Evolutionary conservation across 805 yeast species (phyloP).

Genomic region (Candida rishiriensis): DNA sequence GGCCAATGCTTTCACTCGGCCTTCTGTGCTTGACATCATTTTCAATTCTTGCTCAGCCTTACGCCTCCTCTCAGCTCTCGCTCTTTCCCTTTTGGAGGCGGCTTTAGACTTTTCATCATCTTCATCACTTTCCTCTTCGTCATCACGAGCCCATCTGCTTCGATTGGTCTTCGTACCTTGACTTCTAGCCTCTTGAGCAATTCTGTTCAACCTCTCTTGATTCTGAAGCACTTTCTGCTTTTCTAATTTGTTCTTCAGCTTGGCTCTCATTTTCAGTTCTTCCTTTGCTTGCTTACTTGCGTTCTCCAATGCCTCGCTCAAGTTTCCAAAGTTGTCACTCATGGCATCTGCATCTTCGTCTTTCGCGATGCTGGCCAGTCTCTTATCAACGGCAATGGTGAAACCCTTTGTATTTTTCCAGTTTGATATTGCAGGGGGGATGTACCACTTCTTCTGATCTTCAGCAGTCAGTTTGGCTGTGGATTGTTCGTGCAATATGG

Average conservation of each 20-base stretch:
- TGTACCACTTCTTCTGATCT: conserved; percentile 76
- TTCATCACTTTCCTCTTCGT: conserved; percentile 12
- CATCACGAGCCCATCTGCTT: conserved; percentile 13
- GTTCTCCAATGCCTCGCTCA: conserved; percentile 66
- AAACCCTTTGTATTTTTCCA: conserved; percentile 95
- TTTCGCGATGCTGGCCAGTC: conserved; percentile 53
- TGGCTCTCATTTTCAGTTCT: conserved; percentile 47
- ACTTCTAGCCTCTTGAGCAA: conserved; percentile 47
- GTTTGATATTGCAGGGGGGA: conserved; percentile 88
- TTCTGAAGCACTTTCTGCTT: conserved; percentile 45
- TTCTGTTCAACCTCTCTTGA: conserved; percentile 45
- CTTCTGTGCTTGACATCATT: conserved; percentile 38
- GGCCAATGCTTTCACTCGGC: conserved; percentile 39
- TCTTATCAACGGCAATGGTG: conserved; percentile 73
- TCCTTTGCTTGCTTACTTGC: conserved; percentile 63
- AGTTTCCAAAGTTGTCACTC: conserved; percentile 52
- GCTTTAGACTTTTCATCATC: conserved; percentile 11
- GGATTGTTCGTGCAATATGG: conserved; percentile 59
- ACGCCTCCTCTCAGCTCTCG: conserved; percentile 40
- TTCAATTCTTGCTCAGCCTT: conserved; percentile 46
- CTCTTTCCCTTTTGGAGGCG: conserved; percentile 33
- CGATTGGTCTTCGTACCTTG: conserved; percentile 16
- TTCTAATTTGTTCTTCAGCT: conserved; percentile 43
- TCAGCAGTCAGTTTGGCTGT: conserved; percentile 58
- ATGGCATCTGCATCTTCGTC: conserved; percentile 35